Conservation (phyloP, 2,329 filamentous ascomycete species). For the Stachybotrys chlorohalonatus region DNA sequence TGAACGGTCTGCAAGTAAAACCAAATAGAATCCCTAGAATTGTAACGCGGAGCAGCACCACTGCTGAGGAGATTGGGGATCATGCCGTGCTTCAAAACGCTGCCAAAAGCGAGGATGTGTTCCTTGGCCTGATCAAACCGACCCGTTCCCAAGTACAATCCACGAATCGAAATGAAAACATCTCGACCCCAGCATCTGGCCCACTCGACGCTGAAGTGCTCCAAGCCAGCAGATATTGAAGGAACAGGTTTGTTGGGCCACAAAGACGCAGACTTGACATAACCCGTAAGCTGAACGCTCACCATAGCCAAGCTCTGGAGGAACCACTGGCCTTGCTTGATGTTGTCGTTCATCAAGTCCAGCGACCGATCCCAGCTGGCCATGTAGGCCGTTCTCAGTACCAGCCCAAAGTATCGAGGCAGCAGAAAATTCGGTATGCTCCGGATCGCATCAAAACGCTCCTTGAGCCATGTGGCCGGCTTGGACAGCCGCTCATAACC, state of each 20-base stretch:
- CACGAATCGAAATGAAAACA: constrained; percentile 90
- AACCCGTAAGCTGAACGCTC: constrained; percentile 82
- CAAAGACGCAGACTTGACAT: constrained; percentile 81
- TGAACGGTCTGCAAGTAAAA: constrained; percentile 96
- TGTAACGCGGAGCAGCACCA: constrained; percentile 82
- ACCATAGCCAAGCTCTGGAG: constrained; percentile 83
- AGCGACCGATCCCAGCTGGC: constrained; percentile 73
- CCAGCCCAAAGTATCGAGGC: constrained; percentile 86
- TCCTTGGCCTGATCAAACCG: constrained; percentile 83
- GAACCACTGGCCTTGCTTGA: constrained; percentile 79
- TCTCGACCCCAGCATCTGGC: constrained; percentile 96
- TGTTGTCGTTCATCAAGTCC: constrained; percentile 67
- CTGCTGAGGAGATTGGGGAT: constrained; percentile 88
- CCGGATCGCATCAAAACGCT: constrained; percentile 79
- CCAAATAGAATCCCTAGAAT: constrained; percentile 94
- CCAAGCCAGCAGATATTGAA: constrained; percentile 82
- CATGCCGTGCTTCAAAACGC: constrained; percentile 96
- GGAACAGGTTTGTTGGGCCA: constrained; percentile 81
- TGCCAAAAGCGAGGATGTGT: constrained; percentile 90
- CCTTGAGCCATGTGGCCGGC: constrained; percentile 69
- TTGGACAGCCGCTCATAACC: constrained; percentile 54
- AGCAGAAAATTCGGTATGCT: constrained; percentile 80
- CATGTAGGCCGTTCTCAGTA: constrained; percentile 79
- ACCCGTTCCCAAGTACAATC: constrained; percentile 83
- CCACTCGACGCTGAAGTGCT: constrained; percentile 91